Percentiles rank a stretch among this genome's conserved stretches.
These are phyloP conservation scores for Boletus insuetus DNA, from an alignment of 768 basidiomycete genomes.

Conservation along the genomic window DNA sequence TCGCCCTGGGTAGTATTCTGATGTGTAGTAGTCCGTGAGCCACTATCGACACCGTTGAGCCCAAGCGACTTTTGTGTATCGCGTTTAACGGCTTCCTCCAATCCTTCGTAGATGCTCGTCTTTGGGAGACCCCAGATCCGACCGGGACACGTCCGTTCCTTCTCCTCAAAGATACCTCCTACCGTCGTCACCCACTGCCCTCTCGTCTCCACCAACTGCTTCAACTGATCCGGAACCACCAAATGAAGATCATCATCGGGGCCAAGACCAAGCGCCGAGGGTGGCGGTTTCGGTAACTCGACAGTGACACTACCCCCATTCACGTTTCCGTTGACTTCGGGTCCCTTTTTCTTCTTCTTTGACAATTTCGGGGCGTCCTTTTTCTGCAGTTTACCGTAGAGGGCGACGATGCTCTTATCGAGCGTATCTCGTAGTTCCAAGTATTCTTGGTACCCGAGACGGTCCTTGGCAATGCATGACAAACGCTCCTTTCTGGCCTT, in stretches of 20 bases:
- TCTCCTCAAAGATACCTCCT: slow-evolving; percentile 71
- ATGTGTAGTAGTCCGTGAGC: slow-evolving; percentile 31
- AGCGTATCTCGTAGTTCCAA: slow-evolving; percentile 78
- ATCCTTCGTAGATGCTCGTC: slow-evolving; percentile 70
- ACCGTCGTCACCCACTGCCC: slow-evolving; percentile 77
- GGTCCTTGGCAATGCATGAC: slow-evolving; percentile 72
- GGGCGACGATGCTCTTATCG: slow-evolving; percentile 75
- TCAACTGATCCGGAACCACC: slow-evolving; percentile 64
- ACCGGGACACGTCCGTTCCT: slow-evolving; percentile 63
- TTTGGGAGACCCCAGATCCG: slow-evolving; percentile 76
- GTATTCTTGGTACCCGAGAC: slow-evolving; percentile 92
- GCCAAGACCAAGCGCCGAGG: slow-evolving; percentile 67
- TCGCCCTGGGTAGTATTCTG: slow-evolving; percentile 50
- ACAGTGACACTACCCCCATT: slow-evolving; percentile 30
- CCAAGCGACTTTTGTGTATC: slow-evolving; percentile 29
- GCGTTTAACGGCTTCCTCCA: slow-evolving; percentile 60
- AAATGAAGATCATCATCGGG: slow-evolving; percentile 65
- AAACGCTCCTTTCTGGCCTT: slow-evolving; percentile 78
- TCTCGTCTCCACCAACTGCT: slow-evolving; percentile 71
- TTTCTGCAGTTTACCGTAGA: slow-evolving; percentile 80
- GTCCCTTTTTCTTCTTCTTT: slow-evolving; percentile 72
- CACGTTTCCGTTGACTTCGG: slow-evolving; percentile 33
- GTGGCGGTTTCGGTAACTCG: slow-evolving; percentile 54
- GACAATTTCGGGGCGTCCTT: slow-evolving; percentile 69
- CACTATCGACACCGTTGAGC: slow-evolving; percentile 18